Evolutionary conservation across 768 basidiomycete species (phyloP), one percentile per base, ranked within the genome.

Genomic region (Lactarius akahatsu): DNA sequence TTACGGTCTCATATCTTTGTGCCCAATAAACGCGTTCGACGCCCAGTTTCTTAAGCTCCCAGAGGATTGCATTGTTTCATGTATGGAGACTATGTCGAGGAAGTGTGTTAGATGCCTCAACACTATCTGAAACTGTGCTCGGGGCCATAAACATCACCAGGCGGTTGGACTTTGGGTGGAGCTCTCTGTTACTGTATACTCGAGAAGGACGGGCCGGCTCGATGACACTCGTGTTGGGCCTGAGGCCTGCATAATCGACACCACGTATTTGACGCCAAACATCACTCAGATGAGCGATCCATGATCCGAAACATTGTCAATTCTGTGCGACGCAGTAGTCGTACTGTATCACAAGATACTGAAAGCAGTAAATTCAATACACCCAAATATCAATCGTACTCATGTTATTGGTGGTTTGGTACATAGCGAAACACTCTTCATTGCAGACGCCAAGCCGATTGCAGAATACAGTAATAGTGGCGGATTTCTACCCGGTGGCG

Each of bases 401-500:
- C 6, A 50, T 15, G 23, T 26, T 52, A 52, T 52, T 7, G 23
- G 23, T 50, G 11, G 13, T 15, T 52, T 52, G 23, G 23, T 52
- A 52, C 50, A 52, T 26, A 50, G 45, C 16, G 41, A 3, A 18
- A 15, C 41, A 41, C 2, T 41, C 41, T 4, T 16, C 16, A 41
- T 47, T 23, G 10, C 32, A 20, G 28, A 20, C 9, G 20, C 45
- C 28, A 30, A 30, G 28, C 16, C 16, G 16, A 11, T 38, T 52
- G 34, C 18, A 23, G 43, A 32, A 63, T 11, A 16, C 30, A 45
- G 16, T 8, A n/a, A 45, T 11, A 36, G 10, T 9, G n/a, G 34
- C 9, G 10, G 62, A 52, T 18, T 36, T 45, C 54, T 64, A 72
- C 16, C 13, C 26, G 16, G 75, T 75, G 26, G 72, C 41, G 52